Conservation (phyloP, 257 asterid species). For the Solanum rostratum region DNA sequence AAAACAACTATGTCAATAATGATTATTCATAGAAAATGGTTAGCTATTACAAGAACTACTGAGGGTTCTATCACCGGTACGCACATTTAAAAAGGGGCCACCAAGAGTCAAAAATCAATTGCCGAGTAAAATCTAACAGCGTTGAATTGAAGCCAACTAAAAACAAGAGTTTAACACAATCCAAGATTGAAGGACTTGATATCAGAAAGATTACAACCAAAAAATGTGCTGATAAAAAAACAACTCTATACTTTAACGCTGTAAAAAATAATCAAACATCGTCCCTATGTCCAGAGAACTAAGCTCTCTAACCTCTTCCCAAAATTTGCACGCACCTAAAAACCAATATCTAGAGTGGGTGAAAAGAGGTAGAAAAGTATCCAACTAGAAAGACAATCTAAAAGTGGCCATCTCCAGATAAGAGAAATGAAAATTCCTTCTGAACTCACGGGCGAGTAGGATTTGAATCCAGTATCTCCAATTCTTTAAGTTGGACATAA, state of each 20-base stretch:
- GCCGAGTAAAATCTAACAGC: not conserved
- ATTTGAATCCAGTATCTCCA: not conserved
- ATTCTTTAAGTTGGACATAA: not conserved
- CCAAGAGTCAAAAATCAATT: not conserved
- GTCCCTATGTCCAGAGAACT: not conserved
- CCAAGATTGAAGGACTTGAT: not conserved
- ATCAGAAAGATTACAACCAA: not conserved
- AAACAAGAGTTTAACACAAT: not conserved
- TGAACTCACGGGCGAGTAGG: not conserved
- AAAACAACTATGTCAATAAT: not conserved
- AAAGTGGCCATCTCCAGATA: not conserved
- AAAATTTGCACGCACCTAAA: slow-evolving; percentile 1
- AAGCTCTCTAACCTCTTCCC: slow-evolving; percentile 1
- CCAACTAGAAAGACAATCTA: not conserved
- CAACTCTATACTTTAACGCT: not conserved
- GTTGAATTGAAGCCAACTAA: not conserved
- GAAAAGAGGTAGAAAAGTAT: not conserved
- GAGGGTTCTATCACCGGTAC: not conserved
- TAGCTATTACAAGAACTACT: not conserved
- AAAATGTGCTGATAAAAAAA: not conserved
- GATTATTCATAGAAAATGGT: not conserved
- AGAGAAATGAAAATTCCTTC: not conserved
- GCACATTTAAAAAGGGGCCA: not conserved
- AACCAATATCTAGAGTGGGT: slow-evolving; percentile 1
- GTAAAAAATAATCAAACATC: not conserved